Conservation (phyloP, 805 yeast species). For the Cephaloascus albidus region DNA sequence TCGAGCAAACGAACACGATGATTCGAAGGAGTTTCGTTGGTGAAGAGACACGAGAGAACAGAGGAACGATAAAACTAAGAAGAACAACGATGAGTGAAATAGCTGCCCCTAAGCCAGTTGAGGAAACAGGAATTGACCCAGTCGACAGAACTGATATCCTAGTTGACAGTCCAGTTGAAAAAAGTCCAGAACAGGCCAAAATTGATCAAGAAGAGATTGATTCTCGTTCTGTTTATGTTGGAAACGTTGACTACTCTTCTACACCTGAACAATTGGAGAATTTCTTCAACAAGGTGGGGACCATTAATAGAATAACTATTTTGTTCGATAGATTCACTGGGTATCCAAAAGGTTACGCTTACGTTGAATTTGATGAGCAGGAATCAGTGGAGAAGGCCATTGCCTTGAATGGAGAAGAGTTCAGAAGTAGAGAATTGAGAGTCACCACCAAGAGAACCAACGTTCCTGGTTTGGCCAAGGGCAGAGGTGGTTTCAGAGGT, state of each 20-base stretch:
- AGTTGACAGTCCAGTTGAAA: too few species aligned
- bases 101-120: too few species aligned
- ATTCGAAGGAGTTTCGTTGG: too few species aligned
- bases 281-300: slow-evolving; percentile 34
- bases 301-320: slow-evolving; percentile 42
- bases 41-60: too few species aligned
- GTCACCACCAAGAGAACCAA: slow-evolving; percentile 47
- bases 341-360: slow-evolving; percentile 51
- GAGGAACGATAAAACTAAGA: too few species aligned
- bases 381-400: slow-evolving; percentile 40
- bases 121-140: too few species aligned
- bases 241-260: slow-evolving; percentile 37
- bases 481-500: slow-evolving; percentile 13
- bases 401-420: slow-evolving; percentile 25
- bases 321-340: slow-evolving; percentile 36
- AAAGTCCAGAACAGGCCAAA: background rate
- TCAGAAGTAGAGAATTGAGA: slow-evolving; percentile 37
- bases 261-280: slow-evolving; percentile 43
- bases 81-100: background rate
- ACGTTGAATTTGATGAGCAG: slow-evolving; percentile 41
- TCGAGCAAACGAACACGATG: too few species aligned
- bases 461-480: slow-evolving; percentile 32
- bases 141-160: too few species aligned
- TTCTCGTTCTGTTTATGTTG: slow-evolving; percentile 43
- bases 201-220: slow-evolving; percentile 30